A percentile compares a stretch with the other conserved stretches of the same genome.
These are phyloP conservation scores for Epichloe amarillans DNA, from an alignment of 2,329 filamentous ascomycete species.

Conservation along the genomic window DNA sequence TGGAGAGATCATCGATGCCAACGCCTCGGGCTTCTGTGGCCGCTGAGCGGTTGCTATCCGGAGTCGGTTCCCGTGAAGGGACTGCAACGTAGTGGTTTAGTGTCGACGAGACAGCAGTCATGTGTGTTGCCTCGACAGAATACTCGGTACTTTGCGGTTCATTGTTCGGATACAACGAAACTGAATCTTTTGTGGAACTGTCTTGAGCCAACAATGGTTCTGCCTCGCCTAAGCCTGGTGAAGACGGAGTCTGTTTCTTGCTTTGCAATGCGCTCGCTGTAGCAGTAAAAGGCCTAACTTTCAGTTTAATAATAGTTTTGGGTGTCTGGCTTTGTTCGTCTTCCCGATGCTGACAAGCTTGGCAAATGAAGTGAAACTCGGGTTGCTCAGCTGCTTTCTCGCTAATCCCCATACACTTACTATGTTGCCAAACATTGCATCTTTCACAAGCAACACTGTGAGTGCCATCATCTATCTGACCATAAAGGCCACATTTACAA, in stretches of 20 bases:
- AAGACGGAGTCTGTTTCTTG: neutral
- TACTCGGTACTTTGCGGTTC: neutral
- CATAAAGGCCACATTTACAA: conserved; percentile 80
- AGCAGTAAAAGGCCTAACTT: conserved; percentile 19
- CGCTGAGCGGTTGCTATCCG: neutral
- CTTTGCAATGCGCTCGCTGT: conserved; percentile 4
- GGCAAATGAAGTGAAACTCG: conserved; percentile 80
- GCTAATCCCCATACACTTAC: conserved; percentile 73
- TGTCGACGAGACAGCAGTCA: neutral
- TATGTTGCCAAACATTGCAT: conserved; percentile 96
- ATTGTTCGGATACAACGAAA: neutral
- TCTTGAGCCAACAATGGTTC: neutral
- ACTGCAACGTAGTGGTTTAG: neutral
- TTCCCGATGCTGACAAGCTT: conserved; percentile 57
- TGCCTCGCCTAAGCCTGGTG: neutral
- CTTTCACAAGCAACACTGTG: conserved; percentile 89
- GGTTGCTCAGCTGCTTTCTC: conserved; percentile 68
- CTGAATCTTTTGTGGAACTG: neutral
- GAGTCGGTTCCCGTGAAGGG: neutral
- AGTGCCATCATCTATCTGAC: conserved; percentile 85
- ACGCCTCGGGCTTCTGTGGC: neutral
- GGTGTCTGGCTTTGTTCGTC: conserved; percentile 49
- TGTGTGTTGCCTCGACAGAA: neutral
- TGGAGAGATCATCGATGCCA: neutral
- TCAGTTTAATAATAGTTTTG: conserved; percentile 38